Base-by-base conservation (phyloP, 2,329 filamentous ascomycete species). In the Pyricularia grisea region DNA sequence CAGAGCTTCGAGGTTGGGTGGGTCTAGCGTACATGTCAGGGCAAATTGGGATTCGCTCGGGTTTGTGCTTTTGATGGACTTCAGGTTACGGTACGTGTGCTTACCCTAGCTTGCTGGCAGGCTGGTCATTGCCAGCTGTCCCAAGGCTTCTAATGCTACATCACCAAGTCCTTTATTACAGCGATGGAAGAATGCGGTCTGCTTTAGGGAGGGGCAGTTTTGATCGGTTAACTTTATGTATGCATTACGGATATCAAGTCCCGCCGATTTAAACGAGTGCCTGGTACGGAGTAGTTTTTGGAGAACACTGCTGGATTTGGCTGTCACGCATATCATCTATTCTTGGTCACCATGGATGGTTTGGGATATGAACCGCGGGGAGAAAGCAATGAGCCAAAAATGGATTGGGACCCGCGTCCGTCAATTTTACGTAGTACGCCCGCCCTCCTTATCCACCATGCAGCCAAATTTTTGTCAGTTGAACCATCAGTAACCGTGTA, bases 41-140 rank as follows among this genome's bases (percentile, higher is more conserved):
- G 66, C 66, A 67, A 55, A 67, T 67, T 50, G 50, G 66, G 66
- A 67, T 67, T 67, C 58, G 58, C 58, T 61, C 58, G 58, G 58
- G 58, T 61, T 61, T 61, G 58, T 61, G 58, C 58, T 61, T 61
- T 61, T 61, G 23, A 61, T 61, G 58, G 58, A 12, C n/a, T 61
- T 27, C n/a, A 27, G 58, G 58, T 61, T n/a, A n/a, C n/a, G 58
- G 58, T 61, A 61, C 58, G 58, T 61, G 58, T 27, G 58, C 58
- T 61, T 61, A 61, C 25, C 58, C 58, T 61, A 61, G 58, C 58
- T 61, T 61, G 23, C 58, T 61, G 58, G 58, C 58, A 25, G n/a
- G 58, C 58, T 61, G 58, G 58, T 50, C 42, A 50, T 50, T 50
- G 42, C 58, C 58, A 61, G 58, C 27, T 61, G 58, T 61, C 58